Evolutionary conservation across 768 basidiomycete genomes (phyloP), one percentile per base, ranked within the genome.

Genomic region (Macrolepiota albuminosa): DNA sequence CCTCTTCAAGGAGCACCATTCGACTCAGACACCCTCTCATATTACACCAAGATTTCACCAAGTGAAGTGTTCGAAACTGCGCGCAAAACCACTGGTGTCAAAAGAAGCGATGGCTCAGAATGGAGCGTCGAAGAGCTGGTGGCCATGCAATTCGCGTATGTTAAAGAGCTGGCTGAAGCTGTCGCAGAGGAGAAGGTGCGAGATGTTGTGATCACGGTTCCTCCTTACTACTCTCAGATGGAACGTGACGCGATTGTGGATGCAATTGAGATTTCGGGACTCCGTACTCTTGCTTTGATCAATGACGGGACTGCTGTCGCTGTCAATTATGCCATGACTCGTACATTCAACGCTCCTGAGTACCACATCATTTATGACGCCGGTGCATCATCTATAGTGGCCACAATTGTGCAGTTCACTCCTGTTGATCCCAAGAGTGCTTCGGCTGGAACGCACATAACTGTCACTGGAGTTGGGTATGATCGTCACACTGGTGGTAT

Each of bases 281-380:
- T 99, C 49, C 84, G 83, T 31, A 87, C 89, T 1, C 76, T 98
- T 36, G 87, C 91, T 0, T 79, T 98, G 60, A 84, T 99, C 56
- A 90, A 95, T 65, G 97, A 99, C 66, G 96, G 96, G 31, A 86
- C 92, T 0, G 93, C 95, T 2, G 89, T 95, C n/a, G 97, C 94
- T 14, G 82, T 98, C 65, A 99, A 99, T 76, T 99, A 92, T 69
- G 97, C 97, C 46, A 97, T 98, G 94, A 94, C 95, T 2, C 85
- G 96, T 51, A 80, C 85, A 2, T 98, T 98, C 78, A 76, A 88
- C 0, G 76, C 75, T 2, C 85, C 86, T 0, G 89, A 95, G 68
- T 84, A 88, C 71, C 95, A 98, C 70, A 73, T 99, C 65, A 87
- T 99, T 60, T 99, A 91, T 73, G 97, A 98, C 67, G 92, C 94